A percentile compares a stretch with the other conserved stretches of the same genome.
These are phyloP conservation scores for Mortierella sp. DNA, from an alignment of 371 early-diverging fungal species.

Conservation along the genomic window DNA sequence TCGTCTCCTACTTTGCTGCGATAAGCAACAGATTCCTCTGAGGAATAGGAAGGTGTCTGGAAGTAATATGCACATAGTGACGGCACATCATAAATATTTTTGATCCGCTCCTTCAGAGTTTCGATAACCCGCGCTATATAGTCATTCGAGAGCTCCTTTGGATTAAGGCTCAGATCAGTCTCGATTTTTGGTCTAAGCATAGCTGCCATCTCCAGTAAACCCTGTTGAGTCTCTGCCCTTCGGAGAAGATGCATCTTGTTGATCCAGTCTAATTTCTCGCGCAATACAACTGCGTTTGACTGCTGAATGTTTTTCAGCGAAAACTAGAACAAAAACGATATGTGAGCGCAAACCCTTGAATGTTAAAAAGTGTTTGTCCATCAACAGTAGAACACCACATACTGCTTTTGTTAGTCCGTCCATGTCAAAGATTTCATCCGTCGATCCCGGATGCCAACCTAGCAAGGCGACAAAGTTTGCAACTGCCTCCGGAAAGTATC, in stretches of 20 bases:
- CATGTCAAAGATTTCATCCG: constrained; percentile 74
- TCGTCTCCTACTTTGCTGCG: constrained; percentile 63
- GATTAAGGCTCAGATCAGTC: constrained; percentile 19
- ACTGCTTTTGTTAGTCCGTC: constrained; percentile 76
- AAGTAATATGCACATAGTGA: constrained; percentile 71
- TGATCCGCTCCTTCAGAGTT: constrained; percentile 72
- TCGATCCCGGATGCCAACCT: constrained; percentile 83
- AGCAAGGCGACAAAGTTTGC: constrained; percentile 91
- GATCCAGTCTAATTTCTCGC: constrained; percentile 86
- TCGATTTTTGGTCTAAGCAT: constrained; percentile 47
- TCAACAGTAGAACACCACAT: constrained; percentile 21
- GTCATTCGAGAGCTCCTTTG: constrained; percentile 23
- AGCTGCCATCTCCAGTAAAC: constrained; percentile 45
- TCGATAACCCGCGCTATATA: constrained; percentile 63
- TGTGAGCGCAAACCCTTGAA: neutral
- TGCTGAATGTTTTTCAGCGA: constrained; percentile 77
- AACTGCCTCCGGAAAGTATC: constrained; percentile 90
- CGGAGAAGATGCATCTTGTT: constrained; percentile 83
- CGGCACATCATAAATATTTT: constrained; percentile 69
- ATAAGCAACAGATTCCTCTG: constrained; percentile 62
- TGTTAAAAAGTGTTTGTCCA: neutral
- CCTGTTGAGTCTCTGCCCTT: constrained; percentile 64
- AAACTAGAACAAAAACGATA: constrained; percentile 64
- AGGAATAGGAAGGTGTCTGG: constrained; percentile 63
- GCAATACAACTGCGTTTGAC: constrained; percentile 81